Percentiles rank a stretch among this genome's conserved stretches.
phyloP scores from a whole-genome alignment of 768 basidiomycete genomes.

The Mycena alexandri region DNA sequence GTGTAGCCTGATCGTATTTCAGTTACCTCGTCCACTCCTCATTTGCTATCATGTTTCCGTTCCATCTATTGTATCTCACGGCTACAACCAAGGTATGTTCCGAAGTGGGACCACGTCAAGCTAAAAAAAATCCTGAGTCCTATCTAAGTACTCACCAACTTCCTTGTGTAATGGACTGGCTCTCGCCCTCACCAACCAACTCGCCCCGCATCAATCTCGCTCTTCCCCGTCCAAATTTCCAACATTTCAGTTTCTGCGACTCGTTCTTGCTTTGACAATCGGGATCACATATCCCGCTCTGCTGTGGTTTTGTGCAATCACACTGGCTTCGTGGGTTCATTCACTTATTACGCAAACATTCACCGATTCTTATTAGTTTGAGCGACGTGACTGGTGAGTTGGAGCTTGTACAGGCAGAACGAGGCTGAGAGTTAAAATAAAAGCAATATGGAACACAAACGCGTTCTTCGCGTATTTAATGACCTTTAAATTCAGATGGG shows the following conservation, averaged over 20 bases:
- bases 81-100: conserved; percentile 60
- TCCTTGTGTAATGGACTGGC: conserved; percentile 66
- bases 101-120: too few relatives aligned
- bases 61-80: conserved; percentile 80
- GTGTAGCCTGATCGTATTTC: conserved; percentile 19
- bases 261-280: conserved; percentile 60
- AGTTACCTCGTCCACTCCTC: conserved; percentile 92
- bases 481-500: conserved; percentile 75
- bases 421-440: conserved; percentile 29
- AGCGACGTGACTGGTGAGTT: conserved; percentile 81
- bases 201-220: conserved; percentile 50
- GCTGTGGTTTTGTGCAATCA: conserved; percentile 82
- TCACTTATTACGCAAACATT: conserved; percentile 26
- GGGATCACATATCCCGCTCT: conserved; percentile 75
- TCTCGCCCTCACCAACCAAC: conserved; percentile 62
- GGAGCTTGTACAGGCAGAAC: neutral
- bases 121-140: too few relatives aligned
- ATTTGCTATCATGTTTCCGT: conserved; percentile 82
- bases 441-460: conserved; percentile 87
- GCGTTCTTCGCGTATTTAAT: conserved; percentile 94
- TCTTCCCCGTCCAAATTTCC: conserved; percentile 51
- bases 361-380: conserved; percentile 59
- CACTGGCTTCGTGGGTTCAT: conserved; percentile 77
- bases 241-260: conserved; percentile 50
- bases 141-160: too few relatives aligned